Base-by-base conservation (phyloP, 1,139 yeast genomes). In the Geotrichum histeridarum region DNA sequence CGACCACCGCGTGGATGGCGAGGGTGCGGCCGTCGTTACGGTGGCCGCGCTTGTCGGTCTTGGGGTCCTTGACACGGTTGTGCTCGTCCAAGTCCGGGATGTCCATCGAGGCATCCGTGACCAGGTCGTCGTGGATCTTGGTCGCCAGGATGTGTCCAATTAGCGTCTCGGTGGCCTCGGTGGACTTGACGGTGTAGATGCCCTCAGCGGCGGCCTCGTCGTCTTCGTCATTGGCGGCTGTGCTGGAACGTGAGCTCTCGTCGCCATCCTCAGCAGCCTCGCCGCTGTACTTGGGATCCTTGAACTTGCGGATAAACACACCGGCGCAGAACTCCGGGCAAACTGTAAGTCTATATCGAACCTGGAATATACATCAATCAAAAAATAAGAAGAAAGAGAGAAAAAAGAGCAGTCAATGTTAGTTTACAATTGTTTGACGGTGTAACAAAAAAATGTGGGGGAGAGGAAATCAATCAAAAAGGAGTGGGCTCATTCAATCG, bases 261-360 rank as follows among this genome's bases (percentile, higher is more conserved):
- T 74, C 61, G 70, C 77, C 64, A 69, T 71, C 61, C 70, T 67
- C 33, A 67, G 70, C 59, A 44, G n/a, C 30, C 30, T 49, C 55
- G 31, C 53, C 58, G 30, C 54, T 58, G 9, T 51, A 50, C 31
- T 41, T 46, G 33, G 53, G 56, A 47, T 38, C 54, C 38, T 59
- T 54, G 69, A 83, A 87, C 56, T 82, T 83, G 67, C 97, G 79
- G 51, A 87, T 76, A 65, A 91, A 91, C 58, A 91, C 76, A 1
- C 98, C 98, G 6, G 91, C 82, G 61, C 94, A 83, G 59, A 91
- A 78, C 69, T 91, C 99, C 9, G 98, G 98, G 68, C 97, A 90
- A 2, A 76, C 81, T 1, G 79, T 77, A 60, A 91, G 75, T 63
- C 98, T 77, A 72, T 87, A 91, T 60, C 73, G 72, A 56, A 52